A percentile compares a stretch with the other conserved stretches of the same genome.
Evolutionary conservation across 352 stramenopile genomes (phyloP).

Genomic region (Phytophthora idaei): DNA sequence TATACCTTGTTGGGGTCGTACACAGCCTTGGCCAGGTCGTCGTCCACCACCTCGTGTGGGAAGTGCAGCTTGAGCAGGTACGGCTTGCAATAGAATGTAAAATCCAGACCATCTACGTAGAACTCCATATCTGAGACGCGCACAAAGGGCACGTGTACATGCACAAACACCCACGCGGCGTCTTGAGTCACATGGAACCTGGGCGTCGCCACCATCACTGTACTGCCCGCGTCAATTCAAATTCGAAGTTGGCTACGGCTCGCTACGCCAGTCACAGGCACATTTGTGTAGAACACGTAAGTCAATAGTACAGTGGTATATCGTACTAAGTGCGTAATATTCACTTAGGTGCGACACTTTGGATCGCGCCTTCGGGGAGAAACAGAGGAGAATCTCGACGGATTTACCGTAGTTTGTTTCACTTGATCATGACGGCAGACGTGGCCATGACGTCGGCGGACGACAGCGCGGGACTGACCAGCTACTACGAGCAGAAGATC

Average conservation of each 20-base stretch:
- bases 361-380: slow-evolving; percentile 25
- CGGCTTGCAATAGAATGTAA: slow-evolving; percentile 96
- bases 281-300: background rate
- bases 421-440: slow-evolving; percentile 41
- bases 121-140: slow-evolving; percentile 94
- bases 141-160: slow-evolving; percentile 91
- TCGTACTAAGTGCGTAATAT: slow-evolving; percentile 6
- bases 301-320: background rate
- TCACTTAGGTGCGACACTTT: slow-evolving; percentile 21
- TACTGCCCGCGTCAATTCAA: slow-evolving; percentile 19
- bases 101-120: slow-evolving; percentile 88
- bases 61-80: slow-evolving; percentile 98
- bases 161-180: slow-evolving; percentile 81
- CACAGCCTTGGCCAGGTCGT: slow-evolving; percentile 90
- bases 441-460: slow-evolving; percentile 46
- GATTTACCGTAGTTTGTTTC: slow-evolving; percentile 2
- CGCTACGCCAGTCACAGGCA: slow-evolving; percentile 5
- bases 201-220: slow-evolving; percentile 74
- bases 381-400: slow-evolving; percentile 13
- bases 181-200: slow-evolving; percentile 88
- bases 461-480: slow-evolving; percentile 67
- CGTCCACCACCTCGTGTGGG: slow-evolving; percentile 86
- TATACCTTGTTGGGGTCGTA: slow-evolving; percentile 90
- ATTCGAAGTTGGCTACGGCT: slow-evolving; percentile 36
- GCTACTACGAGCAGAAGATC: slow-evolving; percentile 96